Conservation (phyloP, 257 asterid genomes). For the Lycium ferocissimum region DNA sequence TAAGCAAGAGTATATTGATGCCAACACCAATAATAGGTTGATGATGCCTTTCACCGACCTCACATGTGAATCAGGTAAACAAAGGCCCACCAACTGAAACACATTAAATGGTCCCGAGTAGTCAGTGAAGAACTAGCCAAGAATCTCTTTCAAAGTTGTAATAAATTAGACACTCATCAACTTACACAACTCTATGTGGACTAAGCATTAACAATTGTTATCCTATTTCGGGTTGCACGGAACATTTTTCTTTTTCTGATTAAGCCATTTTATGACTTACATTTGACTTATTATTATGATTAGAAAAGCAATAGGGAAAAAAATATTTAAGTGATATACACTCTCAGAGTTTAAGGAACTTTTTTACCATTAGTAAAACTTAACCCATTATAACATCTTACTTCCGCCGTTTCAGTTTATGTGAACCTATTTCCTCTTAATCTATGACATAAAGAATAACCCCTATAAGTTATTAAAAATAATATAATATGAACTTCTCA, state of each 20-base stretch:
- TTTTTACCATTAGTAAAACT: too few relatives aligned
- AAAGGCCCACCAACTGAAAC: slow-evolving; percentile 49
- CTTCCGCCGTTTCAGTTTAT: too few relatives aligned
- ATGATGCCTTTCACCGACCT: slow-evolving; percentile 54
- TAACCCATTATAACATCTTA: too few relatives aligned
- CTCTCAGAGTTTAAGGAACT: too few relatives aligned
- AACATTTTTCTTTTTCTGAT: neutral
- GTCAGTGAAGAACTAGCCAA: slow-evolving; percentile 32
- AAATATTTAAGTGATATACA: too few relatives aligned
- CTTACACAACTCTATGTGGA: slow-evolving; percentile 29
- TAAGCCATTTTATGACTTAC: neutral
- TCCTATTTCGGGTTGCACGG: neutral
- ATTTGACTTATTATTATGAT: neutral
- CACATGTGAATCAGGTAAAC: slow-evolving; percentile 48
- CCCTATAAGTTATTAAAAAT: too few relatives aligned
- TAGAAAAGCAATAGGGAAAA: too few relatives aligned
- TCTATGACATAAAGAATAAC: too few relatives aligned
- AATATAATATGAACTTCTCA: too few relatives aligned
- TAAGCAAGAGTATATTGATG: slow-evolving; percentile 35
- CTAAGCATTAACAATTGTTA: slow-evolving; percentile 18
- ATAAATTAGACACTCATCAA: neutral
- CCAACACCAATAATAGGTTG: slow-evolving; percentile 44
- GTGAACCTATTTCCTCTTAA: too few relatives aligned
- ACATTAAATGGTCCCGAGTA: slow-evolving; percentile 43
- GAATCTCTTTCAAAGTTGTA: slow-evolving; percentile 23